Percentiles rank a stretch among this genome's conserved stretches.
Conservation (phyloP, 2,329 filamentous ascomycete species). For the Fusarium succisae region DNA sequence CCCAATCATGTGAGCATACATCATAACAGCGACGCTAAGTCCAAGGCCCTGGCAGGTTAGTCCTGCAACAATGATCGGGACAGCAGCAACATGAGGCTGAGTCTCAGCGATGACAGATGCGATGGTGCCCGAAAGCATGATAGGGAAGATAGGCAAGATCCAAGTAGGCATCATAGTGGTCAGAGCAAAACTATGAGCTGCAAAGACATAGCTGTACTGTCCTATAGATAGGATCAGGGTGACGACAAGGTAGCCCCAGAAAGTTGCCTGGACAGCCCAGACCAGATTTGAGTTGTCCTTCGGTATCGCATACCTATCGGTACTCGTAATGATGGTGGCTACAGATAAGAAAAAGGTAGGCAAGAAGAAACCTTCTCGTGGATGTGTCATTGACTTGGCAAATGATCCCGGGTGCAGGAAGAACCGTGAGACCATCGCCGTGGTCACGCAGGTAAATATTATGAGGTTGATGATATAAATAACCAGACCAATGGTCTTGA, state of each 20-base stretch:
- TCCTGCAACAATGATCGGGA: conserved; percentile 73
- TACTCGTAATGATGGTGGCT: conserved; percentile 72
- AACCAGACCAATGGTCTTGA: conserved; percentile 69
- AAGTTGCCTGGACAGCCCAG: conserved; percentile 68
- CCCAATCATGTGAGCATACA: conserved; percentile 77
- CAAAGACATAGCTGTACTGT: conserved; percentile 75
- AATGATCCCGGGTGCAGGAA: conserved; percentile 65
- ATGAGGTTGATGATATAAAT: conserved; percentile 75
- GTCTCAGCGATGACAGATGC: conserved; percentile 70
- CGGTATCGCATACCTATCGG: conserved; percentile 71
- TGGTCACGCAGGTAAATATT: conserved; percentile 66
- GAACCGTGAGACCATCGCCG: conserved; percentile 68
- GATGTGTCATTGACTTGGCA: conserved; percentile 65
- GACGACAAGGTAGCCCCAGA: conserved; percentile 73
- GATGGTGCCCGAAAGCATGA: conserved; percentile 78
- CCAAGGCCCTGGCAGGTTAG: conserved; percentile 76
- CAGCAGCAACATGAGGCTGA: conserved; percentile 64
- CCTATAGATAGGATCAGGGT: conserved; percentile 69
- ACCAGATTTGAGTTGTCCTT: conserved; percentile 63
- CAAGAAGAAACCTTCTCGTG: conserved; percentile 75
- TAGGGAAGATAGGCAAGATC: conserved; percentile 79
- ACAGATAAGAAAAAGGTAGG: conserved; percentile 75
- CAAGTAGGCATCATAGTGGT: conserved; percentile 77
- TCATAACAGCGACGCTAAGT: conserved; percentile 71
- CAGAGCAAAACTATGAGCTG: conserved; percentile 64